Conservation (phyloP, 176 grass and related monocot genomes). For the Cymbopogon citratus region DNA sequence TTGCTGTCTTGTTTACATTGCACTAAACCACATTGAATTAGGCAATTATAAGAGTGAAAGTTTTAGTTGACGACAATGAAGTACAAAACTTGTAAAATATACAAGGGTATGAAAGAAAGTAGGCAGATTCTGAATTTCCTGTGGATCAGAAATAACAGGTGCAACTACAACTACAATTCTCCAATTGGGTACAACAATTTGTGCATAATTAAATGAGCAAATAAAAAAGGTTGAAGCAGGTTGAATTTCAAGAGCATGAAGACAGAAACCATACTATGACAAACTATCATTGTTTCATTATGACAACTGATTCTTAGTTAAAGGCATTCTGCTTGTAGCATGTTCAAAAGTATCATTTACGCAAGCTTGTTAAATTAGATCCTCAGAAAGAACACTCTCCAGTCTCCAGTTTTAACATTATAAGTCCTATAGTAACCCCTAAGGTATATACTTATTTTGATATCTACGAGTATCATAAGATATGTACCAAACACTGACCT, state of each 20-base stretch:
- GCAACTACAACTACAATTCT: not conserved
- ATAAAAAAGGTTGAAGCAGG: not conserved
- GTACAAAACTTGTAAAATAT: not conserved
- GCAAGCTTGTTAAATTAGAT: not conserved
- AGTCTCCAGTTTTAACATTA: not conserved
- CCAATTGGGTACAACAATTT: not conserved
- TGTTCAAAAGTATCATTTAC: not conserved
- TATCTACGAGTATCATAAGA: constrained; percentile 9
- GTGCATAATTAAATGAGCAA: not conserved
- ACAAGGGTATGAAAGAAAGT: not conserved
- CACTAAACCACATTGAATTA: not conserved
- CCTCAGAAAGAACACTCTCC: not conserved
- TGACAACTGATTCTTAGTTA: not conserved
- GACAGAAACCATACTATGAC: not conserved
- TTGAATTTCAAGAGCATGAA: not conserved
- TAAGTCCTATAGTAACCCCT: not conserved
- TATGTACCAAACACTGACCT: constrained; percentile 39
- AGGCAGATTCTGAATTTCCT: not conserved
- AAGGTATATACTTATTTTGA: not conserved
- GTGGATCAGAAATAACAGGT: not conserved
- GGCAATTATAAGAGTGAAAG: not conserved
- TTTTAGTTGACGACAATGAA: not conserved
- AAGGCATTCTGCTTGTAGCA: not conserved
- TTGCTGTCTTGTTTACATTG: not conserved
- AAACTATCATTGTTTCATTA: not conserved